These are phyloP conservation scores for Vigna hirtella DNA, from an alignment of 306 rosid genomes.

Conservation along the genomic window DNA sequence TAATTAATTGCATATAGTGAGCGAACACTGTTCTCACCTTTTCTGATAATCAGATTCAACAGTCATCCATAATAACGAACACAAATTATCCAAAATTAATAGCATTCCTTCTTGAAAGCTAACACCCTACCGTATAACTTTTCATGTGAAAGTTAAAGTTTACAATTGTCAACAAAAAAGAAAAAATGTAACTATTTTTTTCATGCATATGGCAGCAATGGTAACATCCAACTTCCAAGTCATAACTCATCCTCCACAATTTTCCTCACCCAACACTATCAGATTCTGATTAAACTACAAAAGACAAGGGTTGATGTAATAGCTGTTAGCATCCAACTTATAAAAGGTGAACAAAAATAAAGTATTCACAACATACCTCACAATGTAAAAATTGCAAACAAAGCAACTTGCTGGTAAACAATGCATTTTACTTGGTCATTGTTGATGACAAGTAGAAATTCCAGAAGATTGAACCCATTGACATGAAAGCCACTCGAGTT, in stretches of 20 bases:
- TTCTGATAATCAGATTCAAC: not conserved
- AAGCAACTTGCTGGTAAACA: conserved; percentile 25
- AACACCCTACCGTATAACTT: conserved; percentile 20
- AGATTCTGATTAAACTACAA: conserved; percentile 41
- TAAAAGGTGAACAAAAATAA: conserved; percentile 19
- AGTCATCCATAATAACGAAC: conserved; percentile 8
- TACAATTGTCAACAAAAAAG: conserved; percentile 18
- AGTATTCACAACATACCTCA: conserved; percentile 46
- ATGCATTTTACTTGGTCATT: conserved; percentile 71
- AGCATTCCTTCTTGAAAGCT: conserved; percentile 16
- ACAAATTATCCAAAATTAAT: conserved; percentile 1
- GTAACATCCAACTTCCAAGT: conserved; percentile 12
- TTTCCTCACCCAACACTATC: conserved; percentile 15
- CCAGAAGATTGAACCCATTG: conserved; percentile 90
- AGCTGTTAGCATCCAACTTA: conserved; percentile 20
- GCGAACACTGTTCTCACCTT: not conserved
- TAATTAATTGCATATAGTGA: too few species aligned
- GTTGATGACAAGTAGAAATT: conserved; percentile 87
- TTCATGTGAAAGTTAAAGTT: conserved; percentile 22
- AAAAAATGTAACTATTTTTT: not conserved
- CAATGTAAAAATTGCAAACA: conserved; percentile 34
- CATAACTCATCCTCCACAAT: conserved; percentile 2
- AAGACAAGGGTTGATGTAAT: conserved; percentile 31
- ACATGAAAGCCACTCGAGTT: conserved; percentile 93
- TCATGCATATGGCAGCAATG: conserved; percentile 7